Base-by-base conservation (phyloP, 345 rosid genomes). In the Bruguiera parviflora region DNA sequence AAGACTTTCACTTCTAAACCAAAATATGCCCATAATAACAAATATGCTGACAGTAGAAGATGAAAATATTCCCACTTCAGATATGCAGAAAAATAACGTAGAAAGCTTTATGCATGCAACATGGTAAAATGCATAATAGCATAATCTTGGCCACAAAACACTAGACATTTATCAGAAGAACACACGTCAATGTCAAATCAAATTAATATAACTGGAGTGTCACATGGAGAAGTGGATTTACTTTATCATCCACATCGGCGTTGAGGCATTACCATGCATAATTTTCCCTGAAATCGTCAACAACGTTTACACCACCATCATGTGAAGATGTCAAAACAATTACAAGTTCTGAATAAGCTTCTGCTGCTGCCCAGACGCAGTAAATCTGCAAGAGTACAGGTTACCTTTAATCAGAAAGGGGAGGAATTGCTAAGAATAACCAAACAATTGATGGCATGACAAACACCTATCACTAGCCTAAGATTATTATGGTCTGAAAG, bases 311-410 rank as follows among this genome's bases (percentile, higher is more conserved):
- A 35, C 74, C 73, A 55, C 99, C 99, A 70, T 90, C 91, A 1
- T 66, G 86, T 0, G 96, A 79, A 61, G 98, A 86, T 63, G 98
- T 92, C 77, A 95, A 81, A 31, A 95, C 99, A 53, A 95, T 95
- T 35, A 97, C 92, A 32, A 97, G 99, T 43, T 98, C 99, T 59
- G 98, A 95, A 85, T 92, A 95, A 71, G 99, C 99, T 87, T 95
- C 98, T 28, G 99, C 99, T 56, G 97, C 98, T 59, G 99, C 99
- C 99, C 99, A 95, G 71, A 95, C 97, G 79, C 94, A 95, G 84
- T 95, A 98, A 67, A 92, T 86, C 99, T 95, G 75, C 71, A 60
- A 35, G 47, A 25, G 21, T 19, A 63, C 43, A 63, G 32, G 63
- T 55, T 53, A 68, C 8, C 32, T 22, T 5, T 19, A 35, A 59